phyloP scores from a whole-genome alignment of 768 basidiomycete genomes.

The Gyrodon lividus region DNA sequence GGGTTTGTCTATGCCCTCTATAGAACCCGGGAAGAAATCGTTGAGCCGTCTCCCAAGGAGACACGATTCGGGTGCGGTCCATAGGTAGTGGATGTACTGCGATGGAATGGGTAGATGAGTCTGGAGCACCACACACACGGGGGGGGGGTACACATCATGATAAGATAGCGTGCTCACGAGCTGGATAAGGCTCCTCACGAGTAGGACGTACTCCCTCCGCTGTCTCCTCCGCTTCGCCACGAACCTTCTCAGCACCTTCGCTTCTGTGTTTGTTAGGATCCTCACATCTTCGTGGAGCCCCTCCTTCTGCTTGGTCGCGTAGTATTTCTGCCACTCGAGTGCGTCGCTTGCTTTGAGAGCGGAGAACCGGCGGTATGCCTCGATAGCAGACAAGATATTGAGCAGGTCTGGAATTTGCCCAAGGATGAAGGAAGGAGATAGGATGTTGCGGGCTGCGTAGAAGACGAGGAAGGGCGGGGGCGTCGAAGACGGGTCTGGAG shows the following conservation, averaged over 20 bases:
- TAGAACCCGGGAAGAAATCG: slow-evolving; percentile 30
- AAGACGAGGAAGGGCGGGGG: slow-evolving; percentile 21
- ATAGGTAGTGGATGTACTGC: slow-evolving; percentile 30
- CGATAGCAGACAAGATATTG: slow-evolving; percentile 22
- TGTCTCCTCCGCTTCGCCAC: slow-evolving; percentile 10
- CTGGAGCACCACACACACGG: not conserved
- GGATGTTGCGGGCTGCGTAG: slow-evolving; percentile 30
- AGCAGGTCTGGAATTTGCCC: slow-evolving; percentile 33
- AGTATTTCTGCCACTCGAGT: slow-evolving; percentile 28
- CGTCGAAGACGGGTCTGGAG: not conserved
- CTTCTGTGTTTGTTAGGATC: slow-evolving; percentile 20
- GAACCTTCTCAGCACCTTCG: slow-evolving; percentile 9
- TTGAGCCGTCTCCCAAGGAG: slow-evolving; percentile 19
- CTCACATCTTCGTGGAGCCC: slow-evolving; percentile 11
- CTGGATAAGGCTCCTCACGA: slow-evolving; percentile 20
- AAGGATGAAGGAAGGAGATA: slow-evolving; percentile 27
- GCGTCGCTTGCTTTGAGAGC: slow-evolving; percentile 16
- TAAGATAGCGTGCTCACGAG: slow-evolving; percentile 13
- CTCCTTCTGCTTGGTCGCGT: slow-evolving; percentile 5
- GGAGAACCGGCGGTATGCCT: slow-evolving; percentile 21
- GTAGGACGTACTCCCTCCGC: slow-evolving; percentile 23
- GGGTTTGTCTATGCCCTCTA: slow-evolving; percentile 8
- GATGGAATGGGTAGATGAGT: not conserved
- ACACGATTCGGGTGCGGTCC: slow-evolving; percentile 28
- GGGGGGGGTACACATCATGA: not conserved